A percentile compares a stretch with the other conserved stretches of the same genome.
Evolutionary conservation across 2,329 filamentous ascomycete genomes (phyloP).

Genomic region (Xylariaceae sp.): DNA sequence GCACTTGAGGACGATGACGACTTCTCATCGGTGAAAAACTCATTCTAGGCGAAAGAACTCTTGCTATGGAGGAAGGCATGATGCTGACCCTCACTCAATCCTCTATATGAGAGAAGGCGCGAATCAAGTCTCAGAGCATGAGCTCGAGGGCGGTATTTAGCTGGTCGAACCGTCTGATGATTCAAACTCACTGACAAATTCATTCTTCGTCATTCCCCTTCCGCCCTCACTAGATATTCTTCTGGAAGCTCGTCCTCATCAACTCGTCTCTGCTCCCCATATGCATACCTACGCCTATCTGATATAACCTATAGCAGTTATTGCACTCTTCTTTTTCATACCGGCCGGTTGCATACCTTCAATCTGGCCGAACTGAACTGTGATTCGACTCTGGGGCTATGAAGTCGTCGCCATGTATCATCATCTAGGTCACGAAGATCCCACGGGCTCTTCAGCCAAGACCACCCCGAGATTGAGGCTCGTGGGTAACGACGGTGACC

Average conservation of each 20-base stretch:
- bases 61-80: background rate
- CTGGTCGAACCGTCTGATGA: background rate
- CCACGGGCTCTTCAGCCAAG: conserved; percentile 7
- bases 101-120: background rate
- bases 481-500: conserved; percentile 11
- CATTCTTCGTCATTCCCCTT: background rate
- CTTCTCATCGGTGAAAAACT: background rate
- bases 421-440: conserved; percentile 16
- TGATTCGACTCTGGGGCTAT: conserved; percentile 15
- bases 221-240: background rate
- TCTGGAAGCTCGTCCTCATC: background rate
- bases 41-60: no score
- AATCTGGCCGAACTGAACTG: conserved; percentile 13
- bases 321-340: conserved; percentile 14
- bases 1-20: background rate
- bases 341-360: conserved; percentile 16
- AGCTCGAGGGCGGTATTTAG: background rate
- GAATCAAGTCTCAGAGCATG: background rate
- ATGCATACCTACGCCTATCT: background rate
- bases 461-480: conserved; percentile 10
- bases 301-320: conserved; percentile 18
- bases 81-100: background rate
- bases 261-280: background rate
- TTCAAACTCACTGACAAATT: background rate
- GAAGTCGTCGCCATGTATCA: conserved; percentile 20